Conservation (phyloP, 2,329 filamentous ascomycete genomes). For the Lithohypha guttulata region DNA sequence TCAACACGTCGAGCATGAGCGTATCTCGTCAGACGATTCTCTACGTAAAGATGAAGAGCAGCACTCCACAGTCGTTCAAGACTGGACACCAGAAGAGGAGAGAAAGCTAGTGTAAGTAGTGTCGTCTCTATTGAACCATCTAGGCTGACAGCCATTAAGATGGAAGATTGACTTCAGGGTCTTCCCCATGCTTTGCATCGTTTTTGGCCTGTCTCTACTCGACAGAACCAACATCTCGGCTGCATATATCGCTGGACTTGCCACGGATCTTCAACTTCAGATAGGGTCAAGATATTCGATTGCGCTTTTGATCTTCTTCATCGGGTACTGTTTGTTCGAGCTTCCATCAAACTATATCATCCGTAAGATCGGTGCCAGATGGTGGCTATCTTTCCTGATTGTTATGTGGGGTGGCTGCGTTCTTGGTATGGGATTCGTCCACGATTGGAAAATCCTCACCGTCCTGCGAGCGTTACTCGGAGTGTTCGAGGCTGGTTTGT, state of each 20-base stretch:
- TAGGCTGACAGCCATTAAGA: not conserved
- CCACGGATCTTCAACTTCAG: constrained; percentile 23
- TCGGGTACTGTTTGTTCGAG: constrained; percentile 61
- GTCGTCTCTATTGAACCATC: not conserved
- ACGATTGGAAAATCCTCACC: constrained; percentile 18
- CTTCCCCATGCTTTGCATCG: constrained; percentile 13
- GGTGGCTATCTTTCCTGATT: constrained; percentile 25
- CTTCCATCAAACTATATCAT: constrained; percentile 58
- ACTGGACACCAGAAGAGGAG: constrained; percentile 9
- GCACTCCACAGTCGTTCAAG: not conserved
- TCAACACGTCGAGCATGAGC: not conserved
- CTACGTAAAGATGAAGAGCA: constrained; percentile 8
- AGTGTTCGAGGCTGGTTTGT: constrained; percentile 55
- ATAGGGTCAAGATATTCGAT: constrained; percentile 31
- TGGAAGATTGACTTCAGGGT: constrained; percentile 12
- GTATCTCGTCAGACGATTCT: not conserved
- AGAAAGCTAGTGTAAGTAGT: constrained; percentile 8
- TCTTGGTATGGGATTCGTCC: constrained; percentile 23
- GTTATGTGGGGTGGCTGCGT: constrained; percentile 35
- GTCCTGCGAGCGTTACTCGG: constrained; percentile 42
- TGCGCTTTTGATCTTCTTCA: constrained; percentile 61
- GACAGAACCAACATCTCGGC: constrained; percentile 68
- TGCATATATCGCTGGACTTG: constrained; percentile 55
- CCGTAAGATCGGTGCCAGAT: constrained; percentile 47
- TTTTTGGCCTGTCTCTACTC: constrained; percentile 51